Conservation (phyloP, 2,329 filamentous ascomycete species). For the Verticillium zaregamsianum region DNA sequence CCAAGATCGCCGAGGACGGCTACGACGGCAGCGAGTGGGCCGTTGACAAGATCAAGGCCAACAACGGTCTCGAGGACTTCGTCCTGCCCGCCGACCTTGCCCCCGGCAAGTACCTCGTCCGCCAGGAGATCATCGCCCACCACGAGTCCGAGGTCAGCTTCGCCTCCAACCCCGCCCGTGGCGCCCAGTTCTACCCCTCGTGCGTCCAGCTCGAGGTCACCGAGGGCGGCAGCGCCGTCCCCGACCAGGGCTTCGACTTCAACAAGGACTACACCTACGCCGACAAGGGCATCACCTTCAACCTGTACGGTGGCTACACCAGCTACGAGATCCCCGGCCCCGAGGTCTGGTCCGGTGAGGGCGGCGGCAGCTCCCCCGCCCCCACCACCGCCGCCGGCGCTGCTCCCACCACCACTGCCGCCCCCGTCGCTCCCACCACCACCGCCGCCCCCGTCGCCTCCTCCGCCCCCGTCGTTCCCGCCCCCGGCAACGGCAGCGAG, state of each 20-base stretch:
- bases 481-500: neutral
- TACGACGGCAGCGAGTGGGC: constrained; percentile 37
- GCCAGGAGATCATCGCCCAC: constrained; percentile 51
- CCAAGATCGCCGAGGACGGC: constrained; percentile 35
- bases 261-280: constrained; percentile 50
- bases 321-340: constrained; percentile 31
- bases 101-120: constrained; percentile 48
- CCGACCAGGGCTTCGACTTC: constrained; percentile 39
- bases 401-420: constrained; percentile 4
- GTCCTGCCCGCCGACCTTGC: constrained; percentile 40
- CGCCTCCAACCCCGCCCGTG: constrained; percentile 27
- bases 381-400: constrained; percentile 5
- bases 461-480: neutral
- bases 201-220: constrained; percentile 59
- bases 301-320: constrained; percentile 44
- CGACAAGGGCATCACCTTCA: constrained; percentile 55
- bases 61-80: constrained; percentile 44
- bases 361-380: constrained; percentile 9
- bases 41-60: constrained; percentile 39
- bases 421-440: neutral
- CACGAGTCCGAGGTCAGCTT: constrained; percentile 37
- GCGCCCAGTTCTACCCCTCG: constrained; percentile 51
- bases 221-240: constrained; percentile 44
- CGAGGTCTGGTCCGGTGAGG: constrained; percentile 22
- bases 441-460: constrained; percentile 5